Evolutionary conservation across 176 grass and related monocot genomes (phyloP), one percentile per base, ranked within the genome.

Genomic region (Rhynchospora tenuis): DNA sequence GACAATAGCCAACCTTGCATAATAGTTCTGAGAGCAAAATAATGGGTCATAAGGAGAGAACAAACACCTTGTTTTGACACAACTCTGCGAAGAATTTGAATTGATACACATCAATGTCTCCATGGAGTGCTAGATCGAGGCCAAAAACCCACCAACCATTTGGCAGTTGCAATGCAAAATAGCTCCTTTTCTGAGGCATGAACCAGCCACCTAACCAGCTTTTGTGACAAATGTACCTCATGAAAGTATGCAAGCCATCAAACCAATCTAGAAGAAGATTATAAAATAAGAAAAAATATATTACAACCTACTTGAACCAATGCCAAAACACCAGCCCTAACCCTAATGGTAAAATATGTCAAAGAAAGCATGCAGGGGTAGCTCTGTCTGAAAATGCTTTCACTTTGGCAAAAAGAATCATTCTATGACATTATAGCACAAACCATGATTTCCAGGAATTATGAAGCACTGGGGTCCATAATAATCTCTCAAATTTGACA

Each of bases 191-290:
- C 83, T 97, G 95, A 67, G 94, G 95, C 59, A 97, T 68, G 88
- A 97, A 94, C 95, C 95, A 97, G 82, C 92, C 95, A 64, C 95
- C 92, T 84, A 97, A 90, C 95, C 95, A 97, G 72, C 83, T 97
- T 84, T 92, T 97, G 64, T 97, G 92, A 74, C 92, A 97, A 85
- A 97, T 71, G 78, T 97, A 94, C 80, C 94, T 91, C 92, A 97
- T 97, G 83, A 97, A 97, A 54, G 94, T 92, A 84, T 97, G 56
- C 48, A 97, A 89, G 29, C 94, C 94, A 87, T 97, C 94, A 78
- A 97, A 97, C 94, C 94, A 97, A 84, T 97, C 94, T 94, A 44
- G 6, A 90, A 86, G 28, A 33, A 61, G 12, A 56, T 58, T 42
- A 61, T 60, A 38, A 81, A 81, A 15, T 7, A 59, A 44, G 54